Evolutionary conservation across 176 grass and related monocot genomes (phyloP), one percentile per base, ranked within the genome.

Genomic region (Phoenix dactylifera): DNA sequence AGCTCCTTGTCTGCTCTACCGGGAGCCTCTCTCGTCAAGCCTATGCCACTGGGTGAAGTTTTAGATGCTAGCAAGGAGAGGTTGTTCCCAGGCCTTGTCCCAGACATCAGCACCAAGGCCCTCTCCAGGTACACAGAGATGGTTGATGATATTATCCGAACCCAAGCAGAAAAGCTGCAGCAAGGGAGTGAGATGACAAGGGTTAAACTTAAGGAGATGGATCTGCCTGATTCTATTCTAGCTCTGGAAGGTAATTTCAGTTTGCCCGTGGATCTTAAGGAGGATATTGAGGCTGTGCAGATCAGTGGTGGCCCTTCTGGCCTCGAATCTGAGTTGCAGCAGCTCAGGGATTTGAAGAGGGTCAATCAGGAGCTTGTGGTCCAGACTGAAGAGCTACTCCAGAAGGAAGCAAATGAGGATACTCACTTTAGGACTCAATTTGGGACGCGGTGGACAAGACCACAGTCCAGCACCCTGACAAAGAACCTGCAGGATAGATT

Each of bases 11-110:
- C 68, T 59, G 66, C 63, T 60, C 18, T 73, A 9, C 79, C 79
- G 44, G 64, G 75, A 69, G 85, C 85, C 64, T 76, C 63, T 4
- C 79, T 83, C 23, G 85, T 83, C 53, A 72, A 79, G 32, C 6
- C 76, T 24, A 72, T 67, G 17, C 75, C 79, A 18, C 19, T 75
- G 18, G 70, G 44, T 20, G 62, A 74, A 18, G 58, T 55, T 72
- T 59, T 79, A 70, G 53, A 79, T 72, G 64, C 64, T 59, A 65
- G 59, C 32, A 59, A 32, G 28, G 76, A 79, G 59, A 72, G 44
- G 22, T 57, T 79, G 12, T 79, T 79, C 59, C 65, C 67, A 19
- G 72, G 72, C 30, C 29, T 79, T 55, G 32, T 79, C 63, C 68
- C 76, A 51, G 76, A 72, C 63, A 58, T 39, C 51, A 18, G 68